Conservation (phyloP, 768 basidiomycete genomes). For the Punctularia strigosozonata region DNA sequence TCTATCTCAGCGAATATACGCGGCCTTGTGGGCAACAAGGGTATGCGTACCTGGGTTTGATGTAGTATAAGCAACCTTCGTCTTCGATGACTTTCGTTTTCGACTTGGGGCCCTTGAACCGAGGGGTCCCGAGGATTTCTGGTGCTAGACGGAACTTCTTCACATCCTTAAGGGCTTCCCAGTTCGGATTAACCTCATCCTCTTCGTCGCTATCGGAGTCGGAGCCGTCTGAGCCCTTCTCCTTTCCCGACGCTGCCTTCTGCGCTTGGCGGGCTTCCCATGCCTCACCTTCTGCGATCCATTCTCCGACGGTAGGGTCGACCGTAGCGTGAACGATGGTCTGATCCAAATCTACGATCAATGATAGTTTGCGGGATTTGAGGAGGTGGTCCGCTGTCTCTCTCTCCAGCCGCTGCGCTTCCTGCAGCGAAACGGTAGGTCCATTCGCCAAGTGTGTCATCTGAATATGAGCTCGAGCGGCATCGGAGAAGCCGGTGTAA, state of each 20-base stretch:
- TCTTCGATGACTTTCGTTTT: slow-evolving; percentile 55
- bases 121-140: slow-evolving; percentile 47
- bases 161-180: slow-evolving; percentile 84
- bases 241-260: slow-evolving; percentile 15
- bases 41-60: slow-evolving; percentile 74
- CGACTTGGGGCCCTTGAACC: slow-evolving; percentile 24
- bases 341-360: slow-evolving; percentile 98
- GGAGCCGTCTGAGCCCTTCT: slow-evolving; percentile 27
- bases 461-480: slow-evolving; percentile 77
- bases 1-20: slow-evolving; percentile 6
- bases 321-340: slow-evolving; percentile 98
- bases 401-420: slow-evolving; percentile 81
- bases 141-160: slow-evolving; percentile 79
- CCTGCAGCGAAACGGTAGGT: slow-evolving; percentile 84
- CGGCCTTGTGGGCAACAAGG: background rate
- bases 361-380: slow-evolving; percentile 65
- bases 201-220: slow-evolving; percentile 21
- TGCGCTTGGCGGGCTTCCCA: slow-evolving; percentile 57
- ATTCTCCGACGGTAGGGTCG: slow-evolving; percentile 96
- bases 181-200: slow-evolving; percentile 82
- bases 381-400: slow-evolving; percentile 75
- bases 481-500: slow-evolving; percentile 82
- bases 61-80: slow-evolving; percentile 91
- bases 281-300: slow-evolving; percentile 78
- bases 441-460: slow-evolving; percentile 92